These are phyloP conservation scores for Teratosphaeria nubilosa DNA, from an alignment of 2,329 filamentous ascomycete genomes.

Conservation along the genomic window DNA sequence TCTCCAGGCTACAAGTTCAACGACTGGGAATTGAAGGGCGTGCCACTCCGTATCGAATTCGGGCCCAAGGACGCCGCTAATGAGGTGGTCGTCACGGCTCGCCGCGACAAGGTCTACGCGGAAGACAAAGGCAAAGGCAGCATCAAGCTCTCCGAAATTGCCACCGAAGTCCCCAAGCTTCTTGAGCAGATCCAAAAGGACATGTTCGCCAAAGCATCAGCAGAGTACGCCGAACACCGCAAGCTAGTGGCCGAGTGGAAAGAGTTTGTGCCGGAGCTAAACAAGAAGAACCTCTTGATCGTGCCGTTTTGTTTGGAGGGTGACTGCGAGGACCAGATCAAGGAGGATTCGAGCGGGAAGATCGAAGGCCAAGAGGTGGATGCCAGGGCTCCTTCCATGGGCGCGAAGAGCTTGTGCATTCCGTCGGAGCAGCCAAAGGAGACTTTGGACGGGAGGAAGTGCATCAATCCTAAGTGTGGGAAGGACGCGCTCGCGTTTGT, in stretches of 20 bases:
- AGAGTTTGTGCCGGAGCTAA: slow-evolving; percentile 80
- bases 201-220: slow-evolving; percentile 67
- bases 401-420: slow-evolving; percentile 67
- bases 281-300: slow-evolving; percentile 83
- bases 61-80: slow-evolving; percentile 89
- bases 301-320: slow-evolving; percentile 81
- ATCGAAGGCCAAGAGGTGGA: slow-evolving; percentile 55
- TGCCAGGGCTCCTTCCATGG: slow-evolving; percentile 63
- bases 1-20: slow-evolving; percentile 97
- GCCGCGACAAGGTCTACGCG: slow-evolving; percentile 58
- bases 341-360: slow-evolving; percentile 76
- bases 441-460: slow-evolving; percentile 62
- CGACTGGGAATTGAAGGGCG: slow-evolving; percentile 95
- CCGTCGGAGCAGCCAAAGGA: slow-evolving; percentile 80
- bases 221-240: slow-evolving; percentile 68
- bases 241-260: slow-evolving; percentile 76
- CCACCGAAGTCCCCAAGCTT: slow-evolving; percentile 63
- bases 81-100: slow-evolving; percentile 71
- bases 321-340: slow-evolving; percentile 88
- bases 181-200: slow-evolving; percentile 85
- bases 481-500: slow-evolving; percentile 73
- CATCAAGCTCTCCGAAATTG: slow-evolving; percentile 64
- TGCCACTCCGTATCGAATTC: slow-evolving; percentile 88
- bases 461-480: slow-evolving; percentile 78
- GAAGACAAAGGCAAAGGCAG: slow-evolving; percentile 57